Conservation (phyloP, 192 early-diverging fungal genomes). For the Coemansia pectinata region DNA sequence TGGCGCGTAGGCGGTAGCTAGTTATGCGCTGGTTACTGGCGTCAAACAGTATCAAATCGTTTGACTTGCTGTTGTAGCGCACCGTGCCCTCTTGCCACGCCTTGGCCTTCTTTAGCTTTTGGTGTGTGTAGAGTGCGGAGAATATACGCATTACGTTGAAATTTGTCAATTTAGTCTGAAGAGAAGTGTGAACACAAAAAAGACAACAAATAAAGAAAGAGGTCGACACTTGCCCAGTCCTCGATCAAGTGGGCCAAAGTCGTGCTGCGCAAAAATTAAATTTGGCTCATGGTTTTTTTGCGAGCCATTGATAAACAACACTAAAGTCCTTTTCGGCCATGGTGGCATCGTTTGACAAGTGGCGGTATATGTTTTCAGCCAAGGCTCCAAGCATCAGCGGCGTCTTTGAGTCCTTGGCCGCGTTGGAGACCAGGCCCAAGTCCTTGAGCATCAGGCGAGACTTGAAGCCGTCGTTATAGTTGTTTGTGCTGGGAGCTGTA, state of each 20-base stretch:
- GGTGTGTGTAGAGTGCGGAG: conserved; percentile 50
- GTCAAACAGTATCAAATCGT: conserved; percentile 37
- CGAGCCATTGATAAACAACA: conserved; percentile 64
- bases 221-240: neutral
- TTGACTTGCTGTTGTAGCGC: conserved; percentile 27
- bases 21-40: conserved; percentile 26
- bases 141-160: conserved; percentile 27
- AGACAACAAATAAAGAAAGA: neutral
- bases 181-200: conserved; percentile 8
- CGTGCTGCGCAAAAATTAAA: conserved; percentile 3
- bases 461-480: conserved; percentile 90
- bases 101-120: conserved; percentile 54
- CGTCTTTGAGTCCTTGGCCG: conserved; percentile 79
- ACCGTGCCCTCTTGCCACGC: conserved; percentile 55
- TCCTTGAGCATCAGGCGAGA: conserved; percentile 92
- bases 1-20: conserved; percentile 36
- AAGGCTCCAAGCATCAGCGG: conserved; percentile 74
- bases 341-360: conserved; percentile 62
- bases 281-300: neutral
- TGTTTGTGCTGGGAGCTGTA: conserved; percentile 73
- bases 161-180: neutral
- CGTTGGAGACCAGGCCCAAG: conserved; percentile 83
- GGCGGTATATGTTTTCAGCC: conserved; percentile 82
- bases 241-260: neutral
- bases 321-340: conserved; percentile 85